Base-by-base conservation (phyloP, 176 grass and related monocot genomes). In the Thalia dealbata region DNA sequence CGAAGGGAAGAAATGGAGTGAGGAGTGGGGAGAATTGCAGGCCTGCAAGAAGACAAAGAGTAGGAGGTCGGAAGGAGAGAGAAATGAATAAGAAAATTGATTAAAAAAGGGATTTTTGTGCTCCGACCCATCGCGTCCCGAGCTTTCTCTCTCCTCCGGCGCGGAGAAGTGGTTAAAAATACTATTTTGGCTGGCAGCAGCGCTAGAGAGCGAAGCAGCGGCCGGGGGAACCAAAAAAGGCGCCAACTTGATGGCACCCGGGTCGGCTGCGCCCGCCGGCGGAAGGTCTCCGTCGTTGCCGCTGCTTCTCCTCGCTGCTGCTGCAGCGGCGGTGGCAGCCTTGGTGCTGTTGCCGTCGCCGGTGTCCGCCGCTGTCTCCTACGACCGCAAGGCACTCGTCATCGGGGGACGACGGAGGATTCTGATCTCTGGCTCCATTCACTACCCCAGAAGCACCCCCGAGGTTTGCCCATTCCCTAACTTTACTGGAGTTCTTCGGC, bases 401-500 rank as follows among this genome's bases (percentile, higher is more conserved):
- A 81, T 93, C 70, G 92, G 91, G 58, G 95, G 95, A 27, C 90
- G 82, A 66, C 85, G 95, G 63, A 84, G 90, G 83, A 91, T 99
- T 79, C 87, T 99, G n/a, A 83, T 99, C 50, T 99, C 95, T 59
- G 95, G 95, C 44, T 99, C 95, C 74, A 91, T 99, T 86, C 95
- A 99, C 90, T 99, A 99, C 83, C 95, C 95, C 22, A 82, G 95
- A 77, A 93, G 95, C 80, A 82, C 82, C 45, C 95, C 95, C 32
- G 90, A 99, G 90, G 95, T 93, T 60, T 23, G 56, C 32, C 56
- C 43, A 23, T 54, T 51, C 62, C 30, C 12, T 80, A 27, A 27
- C 72, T 73, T 73, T 54, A 41, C 72, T 32, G 32, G 75, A 70
- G 50, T 78, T 35, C 41, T 26, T 67, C 10, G 10, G 2, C 0